Evolutionary conservation across 371 early-diverging fungal species (phyloP), one percentile per base, ranked within the genome.

Genomic region (Mortierella sp.): DNA sequence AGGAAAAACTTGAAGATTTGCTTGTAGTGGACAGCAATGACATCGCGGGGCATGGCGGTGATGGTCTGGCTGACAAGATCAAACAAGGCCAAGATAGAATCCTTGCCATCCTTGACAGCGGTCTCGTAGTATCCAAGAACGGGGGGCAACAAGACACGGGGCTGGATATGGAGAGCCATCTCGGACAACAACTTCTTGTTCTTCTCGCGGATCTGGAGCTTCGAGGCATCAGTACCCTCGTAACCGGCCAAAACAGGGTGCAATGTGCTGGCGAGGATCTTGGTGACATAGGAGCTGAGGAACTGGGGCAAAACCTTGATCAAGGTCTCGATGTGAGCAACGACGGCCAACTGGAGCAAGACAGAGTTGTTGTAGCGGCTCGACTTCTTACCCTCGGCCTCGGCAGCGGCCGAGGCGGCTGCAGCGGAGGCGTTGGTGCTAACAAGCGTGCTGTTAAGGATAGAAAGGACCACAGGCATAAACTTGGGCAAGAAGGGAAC

Each of bases 1-100:
- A 98, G 88, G 88, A 95, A 94, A 89, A 97, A 95, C 87, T 96
- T 96, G 93, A 97, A 96, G 72, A 97, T 87, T 42, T 93, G 95
- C 76, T 93, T 96, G 88, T 95, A 93, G 84, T 93, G 93, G 73
- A 92, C 90, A 21, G 91, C 89, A 82, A 98, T 90, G 42, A 92
- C 91, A 58, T 90, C 91, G 44, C 94, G 92, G 42, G 94, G 88
- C 91, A 97, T 92, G 57, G 91, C 85, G 1, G 88, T 87, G 58
- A 96, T 92, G 0, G 94, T 90, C 76, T 92, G 90, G 31, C 93
- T 92, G 34, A 95, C 90, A 63, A 97, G 88, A 57, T 91, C 91
- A 52, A 92, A 88, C 76, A 95, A 87, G 34, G 94, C 89, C 77
- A 93, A 82, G 58, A 79, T 65, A 26, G 85, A 82, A 26, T 90